These are phyloP conservation scores for Phanerochaete sordida DNA, from an alignment of 768 basidiomycete species.

Conservation along the genomic window DNA sequence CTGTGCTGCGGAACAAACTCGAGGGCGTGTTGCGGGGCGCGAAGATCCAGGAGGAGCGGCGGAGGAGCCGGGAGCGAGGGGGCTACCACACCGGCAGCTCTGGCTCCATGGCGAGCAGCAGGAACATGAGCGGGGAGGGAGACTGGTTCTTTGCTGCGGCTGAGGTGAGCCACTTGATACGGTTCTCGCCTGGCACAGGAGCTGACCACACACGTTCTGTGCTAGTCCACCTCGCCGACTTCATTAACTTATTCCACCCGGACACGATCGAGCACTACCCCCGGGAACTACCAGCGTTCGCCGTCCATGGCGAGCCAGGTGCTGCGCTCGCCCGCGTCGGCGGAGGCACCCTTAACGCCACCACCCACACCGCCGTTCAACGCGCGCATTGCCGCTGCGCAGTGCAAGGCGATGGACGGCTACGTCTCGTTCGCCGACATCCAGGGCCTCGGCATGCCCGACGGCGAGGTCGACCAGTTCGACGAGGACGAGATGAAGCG, in stretches of 20 bases:
- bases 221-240: background rate
- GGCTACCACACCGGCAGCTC: constrained; percentile 19
- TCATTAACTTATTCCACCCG: background rate
- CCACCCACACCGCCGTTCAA: constrained; percentile 52
- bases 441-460: constrained; percentile 63
- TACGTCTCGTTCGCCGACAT: constrained; percentile 68
- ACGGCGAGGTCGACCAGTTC: constrained; percentile 33
- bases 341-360: constrained; percentile 18
- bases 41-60: constrained; percentile 14
- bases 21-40: constrained; percentile 46
- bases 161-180: constrained; percentile 9
- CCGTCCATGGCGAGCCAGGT: constrained; percentile 11
- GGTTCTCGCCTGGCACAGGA: background rate
- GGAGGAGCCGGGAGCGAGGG: constrained; percentile 18
- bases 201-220: background rate
- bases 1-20: constrained; percentile 48
- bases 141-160: constrained; percentile 23
- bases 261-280: background rate
- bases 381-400: constrained; percentile 55
- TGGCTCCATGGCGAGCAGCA: constrained; percentile 27
- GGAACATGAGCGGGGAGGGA: constrained; percentile 26
- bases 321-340: constrained; percentile 7
- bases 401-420: constrained; percentile 52
- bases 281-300: constrained; percentile 5
- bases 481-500: constrained; percentile 20